These are phyloP conservation scores for Pholiota microspora DNA, from an alignment of 768 basidiomycete genomes.

Conservation along the genomic window DNA sequence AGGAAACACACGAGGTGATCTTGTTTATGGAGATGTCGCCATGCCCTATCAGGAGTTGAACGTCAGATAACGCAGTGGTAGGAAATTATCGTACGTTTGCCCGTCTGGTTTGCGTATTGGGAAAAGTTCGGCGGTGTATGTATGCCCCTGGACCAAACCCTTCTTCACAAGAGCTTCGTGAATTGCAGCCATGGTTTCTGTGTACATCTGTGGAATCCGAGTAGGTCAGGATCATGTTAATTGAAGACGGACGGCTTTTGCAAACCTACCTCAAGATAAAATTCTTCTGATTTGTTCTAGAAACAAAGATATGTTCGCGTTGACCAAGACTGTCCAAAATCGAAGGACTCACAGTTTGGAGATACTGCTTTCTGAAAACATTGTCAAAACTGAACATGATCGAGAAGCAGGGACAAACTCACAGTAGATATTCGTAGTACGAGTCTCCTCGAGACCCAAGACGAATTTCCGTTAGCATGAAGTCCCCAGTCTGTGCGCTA, in stretches of 20 bases:
- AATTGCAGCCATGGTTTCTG: constrained; percentile 78
- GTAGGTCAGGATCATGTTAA: too few species aligned
- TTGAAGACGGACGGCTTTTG: too few species aligned
- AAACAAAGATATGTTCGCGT: background rate
- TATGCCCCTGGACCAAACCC: constrained; percentile 54
- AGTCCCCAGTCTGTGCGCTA: constrained; percentile 43
- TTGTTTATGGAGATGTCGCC: constrained; percentile 80
- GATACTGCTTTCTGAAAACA: constrained; percentile 67
- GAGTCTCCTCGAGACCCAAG: constrained; percentile 94
- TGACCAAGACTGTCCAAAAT: too few species aligned
- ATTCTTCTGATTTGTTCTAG: constrained; percentile 72
- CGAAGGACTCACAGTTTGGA: constrained; percentile 78
- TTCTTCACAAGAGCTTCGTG: constrained; percentile 68
- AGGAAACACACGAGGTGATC: constrained; percentile 97
- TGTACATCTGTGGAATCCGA: constrained; percentile 96
- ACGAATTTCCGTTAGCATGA: constrained; percentile 71
- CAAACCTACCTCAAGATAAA: constrained; percentile 71
- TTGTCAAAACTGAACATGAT: background rate
- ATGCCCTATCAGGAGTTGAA: constrained; percentile 43
- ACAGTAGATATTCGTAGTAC: constrained; percentile 91
- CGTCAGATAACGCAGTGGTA: background rate
- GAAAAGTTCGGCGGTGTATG: constrained; percentile 81
- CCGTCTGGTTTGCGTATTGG: constrained; percentile 45
- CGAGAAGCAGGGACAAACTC: constrained; percentile 18
- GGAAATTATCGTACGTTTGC: constrained; percentile 26